Base-by-base conservation (phyloP, 768 basidiomycete genomes). In the Boletus rubroflammeus region DNA sequence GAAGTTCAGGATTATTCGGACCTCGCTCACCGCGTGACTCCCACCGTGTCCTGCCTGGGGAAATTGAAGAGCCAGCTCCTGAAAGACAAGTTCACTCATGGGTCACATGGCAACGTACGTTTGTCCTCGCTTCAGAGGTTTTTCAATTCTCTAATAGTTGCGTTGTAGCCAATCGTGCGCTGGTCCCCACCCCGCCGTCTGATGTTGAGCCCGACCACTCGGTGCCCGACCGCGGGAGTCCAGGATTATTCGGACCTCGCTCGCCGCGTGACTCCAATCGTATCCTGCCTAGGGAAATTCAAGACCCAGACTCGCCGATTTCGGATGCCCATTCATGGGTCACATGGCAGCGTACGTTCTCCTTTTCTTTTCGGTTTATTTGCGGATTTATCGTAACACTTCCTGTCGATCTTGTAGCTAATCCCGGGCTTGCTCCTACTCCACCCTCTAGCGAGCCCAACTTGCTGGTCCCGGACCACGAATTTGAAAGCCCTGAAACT, bases 211-310 rank as follows among this genome's bases (percentile, higher is more conserved):
- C 84, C 15, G 78, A 75, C 17, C 70, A 85, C 14, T 66, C 81
- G 21, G 80, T 84, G n/a, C 83, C 82, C 25, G 77, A 76, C 9
- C 70, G 68, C 50, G 68, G 71, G 39, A 82, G 78, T 49, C 83
- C 81, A 23, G 86, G 88, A 17, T 67, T 92, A 45, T 91, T 90
- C 64, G 88, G 89, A 23, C 86, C 87, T 25, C 75, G 84, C 34
- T 81, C 85, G 14, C 83, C 82, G 13, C 69, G 76, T 34, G 67
- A 67, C 17, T 25, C 40, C 3, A 0, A 6, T 3, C 10, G 17
- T 43, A 11, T 1, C 25, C 11, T 39, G 38, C 19, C 39, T 14
- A 2, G 17, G 17, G 6, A 14, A 49, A 21, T 31, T 21, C 13
- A 31, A 31, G 14, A 21, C 7, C 29, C 29, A 29, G 29, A 31